A percentile compares a stretch with the other conserved stretches of the same genome.
Conservation (phyloP, 2,329 filamentous ascomycete species). For the Tolypocladium cylindrosporum region DNA sequence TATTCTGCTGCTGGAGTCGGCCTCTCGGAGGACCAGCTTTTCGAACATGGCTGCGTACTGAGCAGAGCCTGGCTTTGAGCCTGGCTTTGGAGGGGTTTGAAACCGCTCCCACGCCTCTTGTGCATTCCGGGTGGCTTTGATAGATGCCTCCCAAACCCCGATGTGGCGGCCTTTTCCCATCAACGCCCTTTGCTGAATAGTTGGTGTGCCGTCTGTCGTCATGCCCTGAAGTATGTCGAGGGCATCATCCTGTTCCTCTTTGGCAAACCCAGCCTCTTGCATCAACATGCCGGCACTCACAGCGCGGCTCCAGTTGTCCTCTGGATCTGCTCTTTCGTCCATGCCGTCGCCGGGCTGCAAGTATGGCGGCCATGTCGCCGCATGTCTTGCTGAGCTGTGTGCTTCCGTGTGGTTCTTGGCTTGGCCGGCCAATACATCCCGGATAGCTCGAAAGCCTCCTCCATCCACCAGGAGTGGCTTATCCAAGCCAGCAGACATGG, state of each 20-base stretch:
- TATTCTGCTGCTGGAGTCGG: slow-evolving; percentile 13
- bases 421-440: slow-evolving; percentile 40
- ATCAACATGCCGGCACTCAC: slow-evolving; percentile 42
- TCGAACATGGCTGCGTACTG: slow-evolving; percentile 53
- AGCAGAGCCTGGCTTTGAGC: slow-evolving; percentile 22
- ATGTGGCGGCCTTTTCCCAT: slow-evolving; percentile 9
- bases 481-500: slow-evolving; percentile 36
- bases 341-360: slow-evolving; percentile 46
- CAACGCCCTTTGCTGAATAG: slow-evolving; percentile 37
- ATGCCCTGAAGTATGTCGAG: slow-evolving; percentile 44
- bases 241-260: slow-evolving; percentile 33
- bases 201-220: slow-evolving; percentile 38
- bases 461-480: slow-evolving; percentile 40
- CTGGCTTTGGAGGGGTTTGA: slow-evolving; percentile 23
- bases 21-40: slow-evolving; percentile 35
- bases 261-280: slow-evolving; percentile 45
- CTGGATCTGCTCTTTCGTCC: slow-evolving; percentile 41
- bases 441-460: slow-evolving; percentile 43
- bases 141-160: slow-evolving; percentile 42
- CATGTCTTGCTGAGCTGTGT: slow-evolving; percentile 36
- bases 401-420: slow-evolving; percentile 42
- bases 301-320: slow-evolving; percentile 44
- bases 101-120: slow-evolving; percentile 51
- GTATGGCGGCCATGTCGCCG: slow-evolving; percentile 51
- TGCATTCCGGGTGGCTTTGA: slow-evolving; percentile 49